A percentile compares a stretch with the other conserved stretches of the same genome.
Conservation (phyloP, 1,284 basidiomycete species). For the Sporisorium scitamineum region DNA sequence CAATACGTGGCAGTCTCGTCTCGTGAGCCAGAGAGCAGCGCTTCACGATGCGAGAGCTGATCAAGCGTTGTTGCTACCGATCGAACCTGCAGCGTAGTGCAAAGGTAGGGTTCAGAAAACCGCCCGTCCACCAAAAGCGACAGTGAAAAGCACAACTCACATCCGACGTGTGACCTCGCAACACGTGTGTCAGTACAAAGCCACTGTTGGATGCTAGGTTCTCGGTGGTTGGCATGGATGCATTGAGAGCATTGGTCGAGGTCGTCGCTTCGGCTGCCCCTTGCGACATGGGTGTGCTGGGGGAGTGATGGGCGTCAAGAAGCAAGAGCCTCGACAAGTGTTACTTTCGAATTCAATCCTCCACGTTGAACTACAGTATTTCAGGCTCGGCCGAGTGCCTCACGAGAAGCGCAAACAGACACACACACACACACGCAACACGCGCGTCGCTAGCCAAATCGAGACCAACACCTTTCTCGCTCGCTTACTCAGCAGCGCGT, state of each 20-base stretch:
- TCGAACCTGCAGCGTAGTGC: conserved; percentile 16
- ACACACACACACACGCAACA: not conserved
- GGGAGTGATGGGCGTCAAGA: too few relatives aligned
- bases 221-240: not conserved
- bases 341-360: not conserved
- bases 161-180: conserved; percentile 35
- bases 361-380: not conserved
- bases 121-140: not conserved
- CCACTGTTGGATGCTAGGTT: not conserved
- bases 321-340: too few relatives aligned
- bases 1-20: conserved; percentile 34
- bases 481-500: conserved; percentile 13
- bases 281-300: too few relatives aligned
- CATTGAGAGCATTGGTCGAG: too few relatives aligned
- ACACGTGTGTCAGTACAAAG: conserved; percentile 32
- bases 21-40: conserved; percentile 42
- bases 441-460: conserved; percentile 1
- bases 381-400: not conserved
- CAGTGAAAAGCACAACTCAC: conserved; percentile 13
- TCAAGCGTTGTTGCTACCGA: conserved; percentile 28
- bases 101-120: not conserved
- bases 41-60: conserved; percentile 27
- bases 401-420: conserved; percentile 9
- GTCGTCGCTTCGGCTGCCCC: too few relatives aligned
- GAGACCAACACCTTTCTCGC: conserved; percentile 18